Evolutionary conservation across 1,139 yeast species (phyloP).

Genomic region (Saccharomyces hybrid): DNA sequence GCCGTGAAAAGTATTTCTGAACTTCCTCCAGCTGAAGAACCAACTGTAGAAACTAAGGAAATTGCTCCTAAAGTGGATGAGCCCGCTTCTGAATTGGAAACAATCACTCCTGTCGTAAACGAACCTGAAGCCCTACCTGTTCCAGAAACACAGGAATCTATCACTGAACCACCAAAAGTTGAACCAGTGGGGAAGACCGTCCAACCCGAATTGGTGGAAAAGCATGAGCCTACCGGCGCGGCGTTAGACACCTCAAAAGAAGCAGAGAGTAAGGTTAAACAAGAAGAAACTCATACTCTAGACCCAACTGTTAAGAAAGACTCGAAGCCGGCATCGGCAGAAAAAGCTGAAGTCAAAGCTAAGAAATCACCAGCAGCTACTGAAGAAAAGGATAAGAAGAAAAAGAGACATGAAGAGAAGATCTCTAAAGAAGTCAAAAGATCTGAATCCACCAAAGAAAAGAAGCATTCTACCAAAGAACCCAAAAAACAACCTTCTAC

Average conservation of each 20-base stretch:
- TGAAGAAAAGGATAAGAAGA: not conserved
- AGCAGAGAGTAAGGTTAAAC: not conserved
- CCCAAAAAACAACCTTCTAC: not conserved
- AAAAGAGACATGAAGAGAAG: not conserved
- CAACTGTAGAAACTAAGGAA: not conserved
- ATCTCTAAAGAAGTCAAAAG: not conserved
- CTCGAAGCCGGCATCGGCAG: not conserved
- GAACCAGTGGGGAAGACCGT: not conserved
- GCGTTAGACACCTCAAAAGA: not conserved
- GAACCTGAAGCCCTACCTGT: not conserved
- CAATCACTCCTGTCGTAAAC: not conserved
- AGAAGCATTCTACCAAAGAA: not conserved
- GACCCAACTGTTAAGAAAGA: not conserved
- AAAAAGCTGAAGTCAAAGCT: not conserved
- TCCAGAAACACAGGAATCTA: not conserved
- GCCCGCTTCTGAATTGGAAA: not conserved
- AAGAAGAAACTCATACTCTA: not conserved
- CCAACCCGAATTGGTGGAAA: not conserved
- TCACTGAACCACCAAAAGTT: not conserved
- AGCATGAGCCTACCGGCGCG: not conserved
- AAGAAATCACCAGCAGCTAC: not conserved
- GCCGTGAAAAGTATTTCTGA: not conserved
- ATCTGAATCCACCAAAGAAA: not conserved
- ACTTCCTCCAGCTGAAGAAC: not conserved
- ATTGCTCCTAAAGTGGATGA: not conserved